Evolutionary conservation across 306 rosid species (phyloP).

Genomic region (Acacia confusa): DNA sequence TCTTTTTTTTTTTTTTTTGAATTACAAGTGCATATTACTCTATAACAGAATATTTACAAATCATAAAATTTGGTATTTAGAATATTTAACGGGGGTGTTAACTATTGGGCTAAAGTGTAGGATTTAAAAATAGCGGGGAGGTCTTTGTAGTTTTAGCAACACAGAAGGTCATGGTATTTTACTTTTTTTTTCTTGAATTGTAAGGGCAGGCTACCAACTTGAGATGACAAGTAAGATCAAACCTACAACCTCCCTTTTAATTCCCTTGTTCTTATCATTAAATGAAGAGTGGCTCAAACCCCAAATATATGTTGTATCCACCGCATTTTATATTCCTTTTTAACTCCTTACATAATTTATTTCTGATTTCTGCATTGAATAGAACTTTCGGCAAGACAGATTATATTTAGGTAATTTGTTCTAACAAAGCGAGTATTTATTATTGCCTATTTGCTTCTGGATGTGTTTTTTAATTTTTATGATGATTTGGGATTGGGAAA

Average conservation of each 20-base stretch:
- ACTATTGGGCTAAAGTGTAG: not conserved
- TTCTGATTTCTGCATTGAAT: not conserved
- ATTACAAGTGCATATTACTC: not conserved
- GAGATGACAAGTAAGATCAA: not conserved
- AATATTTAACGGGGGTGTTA: not conserved
- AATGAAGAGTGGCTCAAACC: not conserved
- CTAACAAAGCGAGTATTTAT: conserved; percentile 8
- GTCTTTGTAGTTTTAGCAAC: not conserved
- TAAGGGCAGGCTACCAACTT: not conserved
- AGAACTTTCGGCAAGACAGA: conserved; percentile 12
- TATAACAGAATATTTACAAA: not conserved
- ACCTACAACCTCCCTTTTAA: not conserved
- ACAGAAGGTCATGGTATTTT: not conserved
- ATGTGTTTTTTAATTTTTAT: conserved; percentile 6
- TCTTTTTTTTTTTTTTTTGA: not conserved
- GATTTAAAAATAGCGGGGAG: not conserved
- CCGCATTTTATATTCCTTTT: not conserved
- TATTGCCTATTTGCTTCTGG: conserved; percentile 13
- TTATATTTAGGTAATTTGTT: not conserved
- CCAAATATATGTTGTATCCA: not conserved
- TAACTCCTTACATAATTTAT: not conserved
- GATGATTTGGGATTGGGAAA: conserved; percentile 1
- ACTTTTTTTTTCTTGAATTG: not conserved
- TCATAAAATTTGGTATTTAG: not conserved
- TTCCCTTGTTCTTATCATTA: not conserved